Evolutionary conservation across 495 filamentous ascomycete genomes (phyloP).

Genomic region (Penicillium verhagenii): DNA sequence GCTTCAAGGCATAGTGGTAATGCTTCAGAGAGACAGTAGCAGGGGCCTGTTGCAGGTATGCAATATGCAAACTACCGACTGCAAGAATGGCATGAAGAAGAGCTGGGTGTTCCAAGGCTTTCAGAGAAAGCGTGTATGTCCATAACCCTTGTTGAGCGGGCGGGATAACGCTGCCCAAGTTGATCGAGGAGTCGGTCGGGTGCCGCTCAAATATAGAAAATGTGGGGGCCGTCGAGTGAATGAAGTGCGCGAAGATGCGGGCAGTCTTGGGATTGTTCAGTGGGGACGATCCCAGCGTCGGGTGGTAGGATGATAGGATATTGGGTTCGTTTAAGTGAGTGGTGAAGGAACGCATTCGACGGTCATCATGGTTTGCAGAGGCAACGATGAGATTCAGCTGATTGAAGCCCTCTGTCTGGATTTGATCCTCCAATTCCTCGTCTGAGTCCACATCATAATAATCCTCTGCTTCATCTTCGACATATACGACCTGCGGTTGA

Average conservation of each 20-base stretch:
- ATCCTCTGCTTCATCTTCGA: slow-evolving; percentile 56
- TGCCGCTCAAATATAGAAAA: slow-evolving; percentile 87
- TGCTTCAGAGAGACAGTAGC: slow-evolving; percentile 82
- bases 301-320: slow-evolving; percentile 75
- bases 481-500: slow-evolving; percentile 26
- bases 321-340: slow-evolving; percentile 66
- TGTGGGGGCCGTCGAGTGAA: slow-evolving; percentile 82
- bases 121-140: slow-evolving; percentile 84
- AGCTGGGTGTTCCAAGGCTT: slow-evolving; percentile 78
- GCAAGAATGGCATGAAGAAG: slow-evolving; percentile 92
- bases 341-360: slow-evolving; percentile 57
- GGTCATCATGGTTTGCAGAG: slow-evolving; percentile 50
- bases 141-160: slow-evolving; percentile 74
- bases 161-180: slow-evolving; percentile 66
- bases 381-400: slow-evolving; percentile 46
- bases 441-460: slow-evolving; percentile 66
- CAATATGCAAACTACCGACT: slow-evolving; percentile 82
- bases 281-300: slow-evolving; percentile 73
- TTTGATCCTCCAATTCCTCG: slow-evolving; percentile 59
- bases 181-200: slow-evolving; percentile 70
- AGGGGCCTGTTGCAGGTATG: slow-evolving; percentile 71
- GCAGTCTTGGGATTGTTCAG: slow-evolving; percentile 81
- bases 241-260: slow-evolving; percentile 88
- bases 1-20: slow-evolving; percentile 81
- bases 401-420: slow-evolving; percentile 54